These are phyloP conservation scores for Diplodia seriata DNA, from an alignment of 2,329 filamentous ascomycete genomes.

Conservation along the genomic window DNA sequence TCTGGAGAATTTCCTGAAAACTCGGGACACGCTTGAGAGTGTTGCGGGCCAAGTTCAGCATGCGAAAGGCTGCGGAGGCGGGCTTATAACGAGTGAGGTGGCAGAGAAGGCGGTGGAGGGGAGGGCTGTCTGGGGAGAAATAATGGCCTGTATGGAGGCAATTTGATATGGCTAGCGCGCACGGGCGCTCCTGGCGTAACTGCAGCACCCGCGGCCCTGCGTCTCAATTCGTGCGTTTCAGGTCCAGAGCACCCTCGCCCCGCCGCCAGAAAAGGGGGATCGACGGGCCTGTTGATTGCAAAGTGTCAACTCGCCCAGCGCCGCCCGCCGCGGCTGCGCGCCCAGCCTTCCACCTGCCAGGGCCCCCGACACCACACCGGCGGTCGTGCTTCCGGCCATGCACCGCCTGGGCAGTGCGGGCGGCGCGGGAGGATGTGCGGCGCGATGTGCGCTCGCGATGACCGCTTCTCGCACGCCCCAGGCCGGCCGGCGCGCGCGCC, in stretches of 20 bases:
- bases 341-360: conserved; percentile 23
- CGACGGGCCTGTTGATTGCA: conserved; percentile 32
- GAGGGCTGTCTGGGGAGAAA: conserved; percentile 30
- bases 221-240: conserved; percentile 31
- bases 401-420: conserved; percentile 18
- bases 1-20: conserved; percentile 51
- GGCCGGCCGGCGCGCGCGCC: conserved; percentile 5
- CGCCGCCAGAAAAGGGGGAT: conserved; percentile 33
- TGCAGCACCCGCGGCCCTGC: conserved; percentile 28
- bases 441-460: conserved; percentile 22
- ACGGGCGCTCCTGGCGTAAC: conserved; percentile 30
- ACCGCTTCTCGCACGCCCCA: conserved; percentile 15
- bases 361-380: conserved; percentile 16
- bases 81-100: conserved; percentile 26
- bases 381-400: conserved; percentile 25
- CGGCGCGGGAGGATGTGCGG: conserved; percentile 29
- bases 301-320: conserved; percentile 29
- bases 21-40: conserved; percentile 51
- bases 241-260: conserved; percentile 29
- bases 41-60: conserved; percentile 49
- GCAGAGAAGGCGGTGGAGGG: conserved; percentile 29
- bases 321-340: conserved; percentile 16
- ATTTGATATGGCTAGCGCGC: conserved; percentile 31
- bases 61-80: conserved; percentile 34
- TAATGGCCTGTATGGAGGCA: conserved; percentile 26